Evolutionary conservation across 805 yeast species (phyloP).

Genomic region (Sugiyamaella boreocaroliniensis): DNA sequence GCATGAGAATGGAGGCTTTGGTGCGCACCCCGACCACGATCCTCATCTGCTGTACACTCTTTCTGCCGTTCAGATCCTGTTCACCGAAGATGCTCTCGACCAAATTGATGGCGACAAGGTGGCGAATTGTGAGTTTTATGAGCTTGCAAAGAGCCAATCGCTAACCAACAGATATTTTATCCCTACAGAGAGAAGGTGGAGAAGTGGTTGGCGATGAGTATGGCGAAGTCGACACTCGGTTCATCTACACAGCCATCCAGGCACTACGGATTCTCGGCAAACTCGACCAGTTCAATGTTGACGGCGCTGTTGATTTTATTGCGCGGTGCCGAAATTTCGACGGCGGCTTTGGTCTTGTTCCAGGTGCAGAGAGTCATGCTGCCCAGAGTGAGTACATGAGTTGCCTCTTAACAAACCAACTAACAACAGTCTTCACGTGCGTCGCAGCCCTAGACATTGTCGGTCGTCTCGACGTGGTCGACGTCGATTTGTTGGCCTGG

Average conservation of each 20-base stretch:
- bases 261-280: slow-evolving; percentile 62
- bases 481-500: slow-evolving; percentile 48
- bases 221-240: slow-evolving; percentile 91
- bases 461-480: slow-evolving; percentile 45
- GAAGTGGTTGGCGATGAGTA: slow-evolving; percentile 84
- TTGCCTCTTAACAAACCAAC: neutral
- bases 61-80: slow-evolving; percentile 76
- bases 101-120: slow-evolving; percentile 30
- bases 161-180: slow-evolving; percentile 21
- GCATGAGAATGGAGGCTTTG: slow-evolving; percentile 58
- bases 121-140: slow-evolving; percentile 33
- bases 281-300: slow-evolving; percentile 43
- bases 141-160: neutral
- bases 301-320: slow-evolving; percentile 55
- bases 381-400: slow-evolving; percentile 49
- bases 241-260: slow-evolving; percentile 76
- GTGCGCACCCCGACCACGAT: slow-evolving; percentile 84
- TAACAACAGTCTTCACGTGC: slow-evolving; percentile 55
- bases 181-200: slow-evolving; percentile 54
- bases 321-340: slow-evolving; percentile 77
- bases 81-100: slow-evolving; percentile 56
- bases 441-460: slow-evolving; percentile 72
- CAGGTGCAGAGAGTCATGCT: slow-evolving; percentile 93
- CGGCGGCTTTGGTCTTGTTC: slow-evolving; percentile 90
- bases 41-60: slow-evolving; percentile 79